Percentiles rank a stretch among this genome's conserved stretches.
Evolutionary conservation across 768 basidiomycete genomes (phyloP).

Genomic region (Gloeophyllum trabeum): DNA sequence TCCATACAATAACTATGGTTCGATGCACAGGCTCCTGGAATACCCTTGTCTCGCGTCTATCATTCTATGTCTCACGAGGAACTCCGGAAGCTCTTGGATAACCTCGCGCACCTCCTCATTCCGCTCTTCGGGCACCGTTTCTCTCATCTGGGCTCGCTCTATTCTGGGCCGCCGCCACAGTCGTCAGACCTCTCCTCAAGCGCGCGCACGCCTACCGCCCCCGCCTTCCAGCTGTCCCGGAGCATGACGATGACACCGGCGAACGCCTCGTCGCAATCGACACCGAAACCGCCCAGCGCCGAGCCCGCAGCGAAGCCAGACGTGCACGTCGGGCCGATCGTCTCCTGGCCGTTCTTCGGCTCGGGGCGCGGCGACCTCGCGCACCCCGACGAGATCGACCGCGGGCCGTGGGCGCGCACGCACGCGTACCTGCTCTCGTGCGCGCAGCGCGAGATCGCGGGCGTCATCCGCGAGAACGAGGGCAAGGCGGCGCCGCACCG

Average conservation of each 20-base stretch:
- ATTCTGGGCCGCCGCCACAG: conserved; percentile 30
- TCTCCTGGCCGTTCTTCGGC: conserved; percentile 89
- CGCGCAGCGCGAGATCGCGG: conserved; percentile 56
- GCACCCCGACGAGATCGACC: conserved; percentile 59
- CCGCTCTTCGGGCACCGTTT: conserved; percentile 74
- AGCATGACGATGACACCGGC: not conserved
- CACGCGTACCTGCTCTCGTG: conserved; percentile 55
- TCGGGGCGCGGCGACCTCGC: conserved; percentile 65
- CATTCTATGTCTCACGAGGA: conserved; percentile 57
- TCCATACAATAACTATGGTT: conserved; percentile 5
- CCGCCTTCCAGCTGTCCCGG: not conserved
- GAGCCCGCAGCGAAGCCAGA: conserved; percentile 14
- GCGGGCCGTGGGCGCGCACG: conserved; percentile 68
- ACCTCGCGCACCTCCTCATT: conserved; percentile 56
- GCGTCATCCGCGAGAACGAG: conserved; percentile 69
- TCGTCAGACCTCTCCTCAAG: conserved; percentile 5
- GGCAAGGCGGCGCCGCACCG: conserved; percentile 67
- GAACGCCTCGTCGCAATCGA: not conserved
- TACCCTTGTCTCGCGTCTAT: conserved; percentile 61
- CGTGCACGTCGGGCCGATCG: conserved; percentile 67
- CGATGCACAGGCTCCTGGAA: conserved; percentile 50
- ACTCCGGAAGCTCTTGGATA: conserved; percentile 53
- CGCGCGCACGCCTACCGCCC: conserved; percentile 6
- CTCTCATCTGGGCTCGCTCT: conserved; percentile 63
- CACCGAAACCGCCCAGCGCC: not conserved